A percentile compares a stretch with the other conserved stretches of the same genome.
These are phyloP conservation scores for Rubia occidens DNA, from an alignment of 305 asterid genomes.

Conservation along the genomic window DNA sequence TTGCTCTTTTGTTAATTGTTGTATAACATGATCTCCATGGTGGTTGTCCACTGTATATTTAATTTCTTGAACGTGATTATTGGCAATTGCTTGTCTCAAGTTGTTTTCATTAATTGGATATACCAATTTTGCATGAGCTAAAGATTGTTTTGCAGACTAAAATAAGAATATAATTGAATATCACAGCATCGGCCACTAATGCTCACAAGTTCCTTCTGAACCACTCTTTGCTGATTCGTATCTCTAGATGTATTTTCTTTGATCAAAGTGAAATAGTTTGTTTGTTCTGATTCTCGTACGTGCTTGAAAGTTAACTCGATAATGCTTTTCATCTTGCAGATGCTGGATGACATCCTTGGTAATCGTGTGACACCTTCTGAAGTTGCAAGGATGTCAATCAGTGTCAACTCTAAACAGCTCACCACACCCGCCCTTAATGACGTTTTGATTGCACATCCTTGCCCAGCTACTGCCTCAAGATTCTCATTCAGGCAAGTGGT, in stretches of 20 bases:
- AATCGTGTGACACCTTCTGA: conserved; percentile 44
- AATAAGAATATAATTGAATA: too few species aligned
- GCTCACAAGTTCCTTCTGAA: neutral
- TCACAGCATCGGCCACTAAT: neutral
- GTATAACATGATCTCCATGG: neutral
- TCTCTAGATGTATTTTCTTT: neutral
- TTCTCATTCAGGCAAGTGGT: conserved; percentile 54
- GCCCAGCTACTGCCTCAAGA: conserved; percentile 77
- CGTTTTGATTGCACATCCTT: conserved; percentile 58
- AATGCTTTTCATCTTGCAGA: conserved; percentile 24
- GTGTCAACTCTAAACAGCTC: conserved; percentile 44
- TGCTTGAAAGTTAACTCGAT: neutral
- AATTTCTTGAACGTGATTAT: neutral
- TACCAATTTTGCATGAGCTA: neutral
- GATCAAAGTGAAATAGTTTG: neutral
- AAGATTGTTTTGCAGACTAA: too few species aligned
- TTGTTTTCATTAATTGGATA: neutral
- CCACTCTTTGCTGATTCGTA: neutral
- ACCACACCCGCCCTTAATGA: conserved; percentile 36
- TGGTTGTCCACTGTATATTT: neutral
- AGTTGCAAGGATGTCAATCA: conserved; percentile 56
- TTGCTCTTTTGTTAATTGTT: neutral
- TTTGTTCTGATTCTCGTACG: neutral
- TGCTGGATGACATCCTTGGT: conserved; percentile 50
- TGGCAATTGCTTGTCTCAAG: neutral